These are phyloP conservation scores for Neurospora crassa DNA, from an alignment of 2,329 filamentous ascomycete species.

Conservation along the genomic window DNA sequence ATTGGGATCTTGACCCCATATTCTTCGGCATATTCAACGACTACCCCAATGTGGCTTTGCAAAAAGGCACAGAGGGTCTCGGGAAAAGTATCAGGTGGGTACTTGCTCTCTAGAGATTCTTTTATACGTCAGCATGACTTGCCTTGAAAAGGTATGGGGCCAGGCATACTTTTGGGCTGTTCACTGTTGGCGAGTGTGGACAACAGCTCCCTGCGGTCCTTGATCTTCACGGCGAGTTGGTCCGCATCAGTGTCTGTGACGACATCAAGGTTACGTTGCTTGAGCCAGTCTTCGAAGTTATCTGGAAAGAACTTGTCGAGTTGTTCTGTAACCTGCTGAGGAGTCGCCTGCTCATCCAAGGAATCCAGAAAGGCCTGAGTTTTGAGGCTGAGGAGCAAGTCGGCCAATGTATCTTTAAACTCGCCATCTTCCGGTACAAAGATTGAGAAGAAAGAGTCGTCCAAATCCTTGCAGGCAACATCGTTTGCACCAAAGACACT, in stretches of 20 bases:
- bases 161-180: constrained; percentile 20
- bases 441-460: constrained; percentile 36
- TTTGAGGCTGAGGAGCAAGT: constrained; percentile 37
- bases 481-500: constrained; percentile 30
- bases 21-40: constrained; percentile 28
- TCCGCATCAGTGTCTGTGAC: constrained; percentile 46
- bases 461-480: constrained; percentile 30
- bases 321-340: constrained; percentile 30
- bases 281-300: constrained; percentile 42
- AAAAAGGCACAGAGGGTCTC: constrained; percentile 23
- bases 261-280: constrained; percentile 30
- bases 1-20: constrained; percentile 28
- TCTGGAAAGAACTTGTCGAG: constrained; percentile 47
- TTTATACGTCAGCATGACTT: constrained; percentile 10
- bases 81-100: constrained; percentile 29
- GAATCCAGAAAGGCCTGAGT: constrained; percentile 43
- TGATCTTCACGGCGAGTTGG: constrained; percentile 31
- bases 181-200: constrained; percentile 47
- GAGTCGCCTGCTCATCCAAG: constrained; percentile 39
- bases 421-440: constrained; percentile 30
- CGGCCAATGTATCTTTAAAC: constrained; percentile 28
- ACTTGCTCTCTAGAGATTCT: constrained; percentile 28
- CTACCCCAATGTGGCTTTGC: constrained; percentile 21
- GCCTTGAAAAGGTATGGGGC: background rate
- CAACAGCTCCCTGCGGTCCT: constrained; percentile 34